Evolutionary conservation across 306 rosid species (phyloP).

Genomic region (Argentina anserina): DNA sequence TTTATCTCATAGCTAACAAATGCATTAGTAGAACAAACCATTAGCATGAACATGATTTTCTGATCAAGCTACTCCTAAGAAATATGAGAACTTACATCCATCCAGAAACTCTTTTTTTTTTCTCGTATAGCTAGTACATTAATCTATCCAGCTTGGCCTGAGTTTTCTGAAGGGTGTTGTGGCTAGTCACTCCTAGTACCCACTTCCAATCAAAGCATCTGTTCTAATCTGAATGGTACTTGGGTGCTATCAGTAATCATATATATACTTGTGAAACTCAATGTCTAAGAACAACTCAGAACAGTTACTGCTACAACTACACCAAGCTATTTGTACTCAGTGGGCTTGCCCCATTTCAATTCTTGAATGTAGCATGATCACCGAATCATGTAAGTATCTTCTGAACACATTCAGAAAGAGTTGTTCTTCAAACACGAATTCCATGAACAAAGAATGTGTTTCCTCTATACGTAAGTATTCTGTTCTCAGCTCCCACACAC

Average conservation of each 20-base stretch:
- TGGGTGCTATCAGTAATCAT: neutral
- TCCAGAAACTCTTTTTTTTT: slow-evolving; percentile 39
- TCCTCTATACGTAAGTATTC: slow-evolving; percentile 58
- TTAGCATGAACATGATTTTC: neutral
- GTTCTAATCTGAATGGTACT: neutral
- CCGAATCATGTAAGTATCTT: neutral
- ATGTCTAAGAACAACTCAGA: neutral
- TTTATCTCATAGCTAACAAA: slow-evolving; percentile 5
- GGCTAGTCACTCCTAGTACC: neutral
- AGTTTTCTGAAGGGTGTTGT: slow-evolving; percentile 39
- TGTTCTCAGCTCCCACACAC: slow-evolving; percentile 63
- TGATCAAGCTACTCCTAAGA: neutral
- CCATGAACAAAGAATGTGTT: slow-evolving; percentile 54
- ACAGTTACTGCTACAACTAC: neutral
- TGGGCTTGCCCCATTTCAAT: neutral
- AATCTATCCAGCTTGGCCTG: slow-evolving; percentile 62
- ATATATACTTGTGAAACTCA: neutral
- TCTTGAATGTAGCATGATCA: neutral
- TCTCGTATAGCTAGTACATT: slow-evolving; percentile 54
- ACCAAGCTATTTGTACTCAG: neutral
- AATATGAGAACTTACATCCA: slow-evolving; percentile 45
- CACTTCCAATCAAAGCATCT: neutral
- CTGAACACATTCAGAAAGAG: neutral
- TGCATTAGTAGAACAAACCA: slow-evolving; percentile 6
- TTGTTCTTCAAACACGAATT: slow-evolving; percentile 41